Evolutionary conservation across 2,329 filamentous ascomycete genomes (phyloP), one percentile per base, ranked within the genome.

Genomic region (Fusarium concolor): DNA sequence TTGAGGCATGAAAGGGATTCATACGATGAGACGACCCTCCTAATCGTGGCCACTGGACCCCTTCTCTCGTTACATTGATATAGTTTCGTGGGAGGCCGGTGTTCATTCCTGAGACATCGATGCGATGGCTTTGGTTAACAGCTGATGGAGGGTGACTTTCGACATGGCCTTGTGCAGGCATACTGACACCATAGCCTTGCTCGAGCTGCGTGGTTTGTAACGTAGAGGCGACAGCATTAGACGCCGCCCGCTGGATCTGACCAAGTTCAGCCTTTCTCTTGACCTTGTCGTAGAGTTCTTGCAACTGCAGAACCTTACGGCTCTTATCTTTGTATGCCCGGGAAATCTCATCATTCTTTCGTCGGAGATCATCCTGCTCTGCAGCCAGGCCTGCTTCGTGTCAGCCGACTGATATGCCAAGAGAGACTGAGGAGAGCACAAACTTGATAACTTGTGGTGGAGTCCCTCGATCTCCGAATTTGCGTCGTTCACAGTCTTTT

Each of bases 401-500:
- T 72, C 7, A 74, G 60, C 20, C 10, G 17, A 12, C 28, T 22
- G n/a, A 17, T 18, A 45, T 6, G 26, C 53, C 4, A 10, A 6
- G 41, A 14, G 41, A 17, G 46, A 17, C 20, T 18, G 24, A 10
- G 29, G 29, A 26, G 10, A 45, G 29, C 20, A 73, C 84, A 56
- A 65, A 91, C 92, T 83, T 57, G 86, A 80, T 26, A 94, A 76
- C 73, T 88, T 90, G 29, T 87, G 85, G 52, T 91, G 88, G 15
- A 96, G 79, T 39, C 78, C 84, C 24, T 86, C 84, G 56, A 95
- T 91, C 72, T 95, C 89, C 1, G 86, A 78, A 72, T 95, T 94
- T 10, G 92, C 92, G 63, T 95, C 90, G 65, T 89, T 87, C 44
- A 94, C 86, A 2, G 92, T 82, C 71, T 90, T 91, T 71, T 96